Conservation (phyloP, 495 filamentous ascomycete species). For the Penicilliopsis zonata region DNA sequence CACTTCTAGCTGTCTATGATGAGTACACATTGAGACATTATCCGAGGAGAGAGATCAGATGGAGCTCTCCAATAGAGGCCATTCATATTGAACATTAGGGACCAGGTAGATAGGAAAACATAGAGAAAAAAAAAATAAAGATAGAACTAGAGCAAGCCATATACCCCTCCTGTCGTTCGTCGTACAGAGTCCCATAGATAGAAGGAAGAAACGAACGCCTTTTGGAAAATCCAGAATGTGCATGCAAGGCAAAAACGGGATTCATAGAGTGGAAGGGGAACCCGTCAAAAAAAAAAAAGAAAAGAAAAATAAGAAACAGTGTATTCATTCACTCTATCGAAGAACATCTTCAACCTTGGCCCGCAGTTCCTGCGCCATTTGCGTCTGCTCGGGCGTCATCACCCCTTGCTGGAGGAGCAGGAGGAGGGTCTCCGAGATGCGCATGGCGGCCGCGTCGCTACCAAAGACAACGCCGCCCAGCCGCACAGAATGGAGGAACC, state of each 20-base stretch:
- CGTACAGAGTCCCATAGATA: too few relatives aligned
- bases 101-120: too few relatives aligned
- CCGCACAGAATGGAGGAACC: constrained; percentile 50
- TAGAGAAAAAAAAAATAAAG: too few relatives aligned
- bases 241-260: background rate
- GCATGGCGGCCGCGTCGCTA: constrained; percentile 35
- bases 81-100: too few relatives aligned
- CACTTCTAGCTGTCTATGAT: too few relatives aligned
- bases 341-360: constrained; percentile 31
- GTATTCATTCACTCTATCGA: constrained; percentile 17
- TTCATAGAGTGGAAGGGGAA: background rate
- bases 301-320: background rate
- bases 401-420: constrained; percentile 32
- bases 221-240: too few relatives aligned
- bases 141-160: too few relatives aligned
- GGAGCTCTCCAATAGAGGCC: too few relatives aligned
- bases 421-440: constrained; percentile 33
- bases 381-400: constrained; percentile 17
- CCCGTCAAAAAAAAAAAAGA: background rate
- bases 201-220: too few relatives aligned
- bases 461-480: constrained; percentile 41
- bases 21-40: too few relatives aligned
- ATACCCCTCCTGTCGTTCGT: too few relatives aligned
- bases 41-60: too few relatives aligned
- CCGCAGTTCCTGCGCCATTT: constrained; percentile 26